Evolutionary conservation across 148 eudicot species (phyloP).

Genomic region (Dysphania ambrosioides): DNA sequence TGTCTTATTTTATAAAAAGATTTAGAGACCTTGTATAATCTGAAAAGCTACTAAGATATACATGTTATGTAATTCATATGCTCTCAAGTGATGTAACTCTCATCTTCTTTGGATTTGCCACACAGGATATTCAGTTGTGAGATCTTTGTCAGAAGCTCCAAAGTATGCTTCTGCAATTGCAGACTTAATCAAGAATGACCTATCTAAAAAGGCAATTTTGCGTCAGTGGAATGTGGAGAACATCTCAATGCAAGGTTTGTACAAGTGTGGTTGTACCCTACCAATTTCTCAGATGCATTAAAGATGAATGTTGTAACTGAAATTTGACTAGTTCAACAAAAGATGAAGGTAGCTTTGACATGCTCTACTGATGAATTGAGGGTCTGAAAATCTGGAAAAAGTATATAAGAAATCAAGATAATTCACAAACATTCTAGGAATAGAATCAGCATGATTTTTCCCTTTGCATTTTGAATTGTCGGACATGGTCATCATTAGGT

Average conservation of each 20-base stretch:
- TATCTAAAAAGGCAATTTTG: conserved; percentile 36
- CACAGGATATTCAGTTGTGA: conserved; percentile 88
- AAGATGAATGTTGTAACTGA: not conserved
- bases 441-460: not conserved
- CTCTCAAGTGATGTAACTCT: conserved; percentile 1
- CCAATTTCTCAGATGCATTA: not conserved
- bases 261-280: not conserved
- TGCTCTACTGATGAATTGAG: not conserved
- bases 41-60: not conserved
- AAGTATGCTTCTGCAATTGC: conserved; percentile 83
- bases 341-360: not conserved
- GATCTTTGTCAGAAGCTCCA: conserved; percentile 96
- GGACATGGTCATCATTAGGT: not conserved
- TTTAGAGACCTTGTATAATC: not conserved
- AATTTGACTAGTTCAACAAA: not conserved
- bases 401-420: not conserved
- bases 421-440: not conserved
- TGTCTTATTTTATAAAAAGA: not conserved
- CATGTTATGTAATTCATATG: not conserved
- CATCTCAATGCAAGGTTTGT: conserved; percentile 79
- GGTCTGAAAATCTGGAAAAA: not conserved
- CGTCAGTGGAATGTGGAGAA: conserved; percentile 41
- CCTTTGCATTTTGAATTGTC: not conserved
- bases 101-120: conserved; percentile 17
- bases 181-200: conserved; percentile 51